A percentile compares a stretch with the other conserved stretches of the same genome.
These are phyloP conservation scores for Aspergillus conjunctus DNA, from an alignment of 495 filamentous ascomycete genomes.

Conservation along the genomic window DNA sequence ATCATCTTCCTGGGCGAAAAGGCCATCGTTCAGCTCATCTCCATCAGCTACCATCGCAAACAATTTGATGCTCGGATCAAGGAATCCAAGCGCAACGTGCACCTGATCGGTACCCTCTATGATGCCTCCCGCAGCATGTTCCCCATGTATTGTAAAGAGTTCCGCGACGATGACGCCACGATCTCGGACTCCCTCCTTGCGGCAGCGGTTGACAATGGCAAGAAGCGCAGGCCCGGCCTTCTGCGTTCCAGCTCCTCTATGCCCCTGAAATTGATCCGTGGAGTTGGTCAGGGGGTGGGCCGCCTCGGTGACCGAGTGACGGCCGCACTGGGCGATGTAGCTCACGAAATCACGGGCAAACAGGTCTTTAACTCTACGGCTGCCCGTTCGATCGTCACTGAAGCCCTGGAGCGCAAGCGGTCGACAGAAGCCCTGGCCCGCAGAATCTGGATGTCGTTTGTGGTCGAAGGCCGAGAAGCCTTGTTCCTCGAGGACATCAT, in stretches of 20 bases:
- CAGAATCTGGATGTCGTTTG: conserved; percentile 98
- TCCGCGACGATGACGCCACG: conserved; percentile 84
- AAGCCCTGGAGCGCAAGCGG: conserved; percentile 80
- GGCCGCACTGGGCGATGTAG: conserved; percentile 89
- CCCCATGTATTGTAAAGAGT: conserved; percentile 88
- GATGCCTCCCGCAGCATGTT: conserved; percentile 87
- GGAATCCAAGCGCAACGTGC: conserved; percentile 80
- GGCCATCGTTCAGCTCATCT: conserved; percentile 85
- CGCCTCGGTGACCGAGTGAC: conserved; percentile 89
- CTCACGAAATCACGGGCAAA: conserved; percentile 91
- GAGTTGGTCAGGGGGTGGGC: conserved; percentile 65
- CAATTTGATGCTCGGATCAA: conserved; percentile 89
- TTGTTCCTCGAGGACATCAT: conserved; percentile 78
- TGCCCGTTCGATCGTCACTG: conserved; percentile 82
- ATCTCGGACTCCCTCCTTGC: conserved; percentile 75
- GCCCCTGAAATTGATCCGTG: conserved; percentile 74
- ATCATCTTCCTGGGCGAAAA: conserved; percentile 81
- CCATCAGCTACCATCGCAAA: conserved; percentile 90
- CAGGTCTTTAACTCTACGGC: conserved; percentile 89
- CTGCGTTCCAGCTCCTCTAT: conserved; percentile 61
- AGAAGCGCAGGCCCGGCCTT: conserved; percentile 42
- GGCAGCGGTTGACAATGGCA: conserved; percentile 38
- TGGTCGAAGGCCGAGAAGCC: conserved; percentile 81
- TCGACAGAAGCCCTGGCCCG: conserved; percentile 86
- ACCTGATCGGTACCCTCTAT: conserved; percentile 79